Evolutionary conservation across 495 filamentous ascomycete genomes (phyloP).

Genomic region (Hypomontagnella submonticulosa): DNA sequence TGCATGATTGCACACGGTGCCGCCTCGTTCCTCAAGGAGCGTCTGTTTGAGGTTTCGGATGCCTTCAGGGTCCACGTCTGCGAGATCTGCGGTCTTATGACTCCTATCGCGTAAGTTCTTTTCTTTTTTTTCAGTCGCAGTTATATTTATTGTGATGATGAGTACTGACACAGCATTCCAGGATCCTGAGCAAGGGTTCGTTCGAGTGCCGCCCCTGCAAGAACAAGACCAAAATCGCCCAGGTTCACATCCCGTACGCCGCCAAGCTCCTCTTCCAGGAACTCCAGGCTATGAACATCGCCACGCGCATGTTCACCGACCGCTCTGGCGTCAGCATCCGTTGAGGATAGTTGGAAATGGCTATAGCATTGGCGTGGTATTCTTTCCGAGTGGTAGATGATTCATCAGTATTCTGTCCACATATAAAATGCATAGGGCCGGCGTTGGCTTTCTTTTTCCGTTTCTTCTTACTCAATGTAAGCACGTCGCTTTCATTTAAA

Average conservation of each 20-base stretch:
- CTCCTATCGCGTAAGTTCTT: constrained; percentile 91
- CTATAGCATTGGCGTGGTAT: not conserved
- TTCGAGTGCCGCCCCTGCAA: constrained; percentile 98
- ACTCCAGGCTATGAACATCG: constrained; percentile 97
- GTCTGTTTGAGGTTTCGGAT: constrained; percentile 95
- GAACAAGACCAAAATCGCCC: constrained; percentile 98
- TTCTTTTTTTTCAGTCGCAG: constrained; percentile 3
- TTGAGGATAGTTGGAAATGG: constrained; percentile 39
- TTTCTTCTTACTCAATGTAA: not conserved
- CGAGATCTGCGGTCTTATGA: constrained; percentile 99
- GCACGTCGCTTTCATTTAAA: not conserved
- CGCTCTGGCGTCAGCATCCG: constrained; percentile 77
- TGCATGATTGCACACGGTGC: constrained; percentile 99
- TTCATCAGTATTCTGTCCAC: not conserved
- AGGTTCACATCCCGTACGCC: constrained; percentile 96
- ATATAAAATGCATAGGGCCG: constrained; percentile 39
- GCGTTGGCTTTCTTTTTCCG: constrained; percentile 36
- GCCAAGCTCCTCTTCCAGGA: constrained; percentile 99
- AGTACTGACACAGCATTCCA: constrained; percentile 55
- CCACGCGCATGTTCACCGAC: constrained; percentile 93
- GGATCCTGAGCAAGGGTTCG: constrained; percentile 91
- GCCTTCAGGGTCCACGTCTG: constrained; percentile 99
- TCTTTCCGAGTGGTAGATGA: not conserved
- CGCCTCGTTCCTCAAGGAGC: constrained; percentile 94
- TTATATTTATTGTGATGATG: not conserved